A percentile compares a stretch with the other conserved stretches of the same genome.
Evolutionary conservation across 805 yeast species (phyloP).

Genomic region (Kluyveromyces wickerhamii): DNA sequence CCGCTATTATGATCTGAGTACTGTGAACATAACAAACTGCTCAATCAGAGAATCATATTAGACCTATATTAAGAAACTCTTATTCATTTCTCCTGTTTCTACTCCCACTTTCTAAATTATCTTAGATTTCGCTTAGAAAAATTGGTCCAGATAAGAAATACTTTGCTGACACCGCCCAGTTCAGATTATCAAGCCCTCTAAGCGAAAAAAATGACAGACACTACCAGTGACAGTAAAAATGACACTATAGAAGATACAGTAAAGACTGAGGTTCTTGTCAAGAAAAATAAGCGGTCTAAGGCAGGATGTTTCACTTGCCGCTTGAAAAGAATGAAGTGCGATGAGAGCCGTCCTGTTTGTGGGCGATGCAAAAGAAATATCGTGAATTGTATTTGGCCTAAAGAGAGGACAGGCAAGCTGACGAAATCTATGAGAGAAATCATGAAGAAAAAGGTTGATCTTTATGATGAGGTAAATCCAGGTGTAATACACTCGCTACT

Average conservation of each 20-base stretch:
- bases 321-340: slow-evolving; percentile 15
- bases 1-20: no score
- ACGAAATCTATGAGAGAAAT: slow-evolving; percentile 15
- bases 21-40: no score
- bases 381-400: slow-evolving; percentile 17
- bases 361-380: slow-evolving; percentile 10
- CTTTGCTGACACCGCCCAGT: no score
- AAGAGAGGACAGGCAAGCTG: slow-evolving; percentile 10
- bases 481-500: neutral
- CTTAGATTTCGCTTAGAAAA: no score
- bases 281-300: slow-evolving; percentile 8
- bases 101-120: no score
- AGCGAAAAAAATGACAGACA: neutral
- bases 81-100: no score
- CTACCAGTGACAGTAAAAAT: no score
- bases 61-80: no score
- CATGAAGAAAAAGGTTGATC: slow-evolving; percentile 10
- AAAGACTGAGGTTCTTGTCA: no score
- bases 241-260: no score
- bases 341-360: slow-evolving; percentile 15
- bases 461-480: slow-evolving; percentile 7
- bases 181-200: neutral
- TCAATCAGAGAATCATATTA: no score
- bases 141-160: no score
- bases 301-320: slow-evolving; percentile 18